phyloP scores from a whole-genome alignment of 2,329 filamentous ascomycete species.

The Pseudocercospora macadamiae region DNA sequence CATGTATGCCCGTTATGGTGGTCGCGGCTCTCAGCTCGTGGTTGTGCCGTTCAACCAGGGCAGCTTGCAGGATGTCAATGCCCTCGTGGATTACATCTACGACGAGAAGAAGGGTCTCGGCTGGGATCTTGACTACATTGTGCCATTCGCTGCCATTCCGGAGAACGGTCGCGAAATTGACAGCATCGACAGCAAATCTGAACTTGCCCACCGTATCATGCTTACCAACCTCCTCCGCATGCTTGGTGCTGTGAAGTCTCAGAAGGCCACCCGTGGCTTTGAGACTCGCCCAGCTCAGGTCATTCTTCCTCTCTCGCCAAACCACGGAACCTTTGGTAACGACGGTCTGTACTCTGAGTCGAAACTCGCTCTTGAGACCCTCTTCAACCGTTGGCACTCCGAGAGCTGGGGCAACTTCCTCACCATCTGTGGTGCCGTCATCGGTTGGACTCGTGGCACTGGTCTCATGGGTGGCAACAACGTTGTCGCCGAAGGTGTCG shows the following conservation, averaged over 20 bases:
- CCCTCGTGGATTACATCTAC: slow-evolving; percentile 93
- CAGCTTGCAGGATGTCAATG: slow-evolving; percentile 96
- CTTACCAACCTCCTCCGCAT: slow-evolving; percentile 93
- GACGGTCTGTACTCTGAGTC: slow-evolving; percentile 98
- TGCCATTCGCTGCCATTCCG: slow-evolving; percentile 96
- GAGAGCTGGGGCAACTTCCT: slow-evolving; percentile 98
- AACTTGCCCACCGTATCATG: slow-evolving; percentile 98
- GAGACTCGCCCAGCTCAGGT: slow-evolving; percentile 97
- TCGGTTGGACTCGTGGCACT: slow-evolving; percentile 98
- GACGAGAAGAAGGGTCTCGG: slow-evolving; percentile 94
- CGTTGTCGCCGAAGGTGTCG: slow-evolving; percentile 93
- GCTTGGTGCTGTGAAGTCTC: slow-evolving; percentile 83
- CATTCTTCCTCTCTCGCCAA: slow-evolving; percentile 91
- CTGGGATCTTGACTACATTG: slow-evolving; percentile 95
- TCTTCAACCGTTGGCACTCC: slow-evolving; percentile 98
- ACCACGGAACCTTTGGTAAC: slow-evolving; percentile 97
- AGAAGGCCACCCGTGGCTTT: slow-evolving; percentile 85
- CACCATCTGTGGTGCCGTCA: slow-evolving; percentile 96
- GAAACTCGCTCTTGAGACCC: slow-evolving; percentile 92
- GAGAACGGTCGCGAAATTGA: slow-evolving; percentile 98
- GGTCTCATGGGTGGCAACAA: slow-evolving; percentile 98
- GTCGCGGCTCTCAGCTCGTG: slow-evolving; percentile 91
- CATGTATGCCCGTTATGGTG: slow-evolving; percentile 95
- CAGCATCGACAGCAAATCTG: slow-evolving; percentile 93
- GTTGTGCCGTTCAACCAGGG: slow-evolving; percentile 99